Evolutionary conservation across 2,329 filamentous ascomycete species (phyloP).

Genomic region (Beauveria caledonica): DNA sequence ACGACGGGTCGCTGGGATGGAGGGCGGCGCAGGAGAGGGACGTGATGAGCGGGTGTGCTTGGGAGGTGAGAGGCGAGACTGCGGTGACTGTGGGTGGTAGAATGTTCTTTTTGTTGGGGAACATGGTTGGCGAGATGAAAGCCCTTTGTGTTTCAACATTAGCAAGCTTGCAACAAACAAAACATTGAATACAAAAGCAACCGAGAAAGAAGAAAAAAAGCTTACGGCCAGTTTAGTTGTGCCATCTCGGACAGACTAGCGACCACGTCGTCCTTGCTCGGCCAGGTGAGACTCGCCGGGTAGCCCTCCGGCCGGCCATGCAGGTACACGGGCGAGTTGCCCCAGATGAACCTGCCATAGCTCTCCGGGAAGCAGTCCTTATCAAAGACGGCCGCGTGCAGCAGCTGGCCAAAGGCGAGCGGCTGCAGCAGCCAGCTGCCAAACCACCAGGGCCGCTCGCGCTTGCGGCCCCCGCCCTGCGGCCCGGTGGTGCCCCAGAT

Average conservation of each 20-base stretch:
- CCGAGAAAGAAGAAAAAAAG: slow-evolving; percentile 16
- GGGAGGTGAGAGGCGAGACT: slow-evolving; percentile 70
- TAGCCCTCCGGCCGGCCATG: slow-evolving; percentile 62
- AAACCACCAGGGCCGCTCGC: slow-evolving; percentile 71
- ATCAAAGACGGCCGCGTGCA: slow-evolving; percentile 71
- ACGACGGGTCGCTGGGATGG: slow-evolving; percentile 82
- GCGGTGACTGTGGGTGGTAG: slow-evolving; percentile 57
- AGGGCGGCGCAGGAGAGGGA: slow-evolving; percentile 83
- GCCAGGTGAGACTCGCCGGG: slow-evolving; percentile 63
- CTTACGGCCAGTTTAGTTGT: slow-evolving; percentile 72
- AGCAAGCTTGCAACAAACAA: not conserved
- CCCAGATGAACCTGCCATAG: slow-evolving; percentile 48
- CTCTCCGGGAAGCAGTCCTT: slow-evolving; percentile 56
- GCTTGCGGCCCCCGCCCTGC: slow-evolving; percentile 36
- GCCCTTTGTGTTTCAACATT: slow-evolving; percentile 39
- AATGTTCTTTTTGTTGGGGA: slow-evolving; percentile 58
- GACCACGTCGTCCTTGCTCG: slow-evolving; percentile 63
- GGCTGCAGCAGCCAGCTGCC: slow-evolving; percentile 78
- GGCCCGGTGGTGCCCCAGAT: slow-evolving; percentile 51
- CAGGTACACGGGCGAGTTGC: slow-evolving; percentile 70
- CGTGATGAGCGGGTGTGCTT: slow-evolving; percentile 79
- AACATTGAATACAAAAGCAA: too few species aligned
- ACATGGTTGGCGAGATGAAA: slow-evolving; percentile 79
- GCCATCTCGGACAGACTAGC: slow-evolving; percentile 78
- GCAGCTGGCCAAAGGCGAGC: slow-evolving; percentile 64